Base-by-base conservation (phyloP, 116 monocot species). In the Cymodocea nodosa region DNA sequence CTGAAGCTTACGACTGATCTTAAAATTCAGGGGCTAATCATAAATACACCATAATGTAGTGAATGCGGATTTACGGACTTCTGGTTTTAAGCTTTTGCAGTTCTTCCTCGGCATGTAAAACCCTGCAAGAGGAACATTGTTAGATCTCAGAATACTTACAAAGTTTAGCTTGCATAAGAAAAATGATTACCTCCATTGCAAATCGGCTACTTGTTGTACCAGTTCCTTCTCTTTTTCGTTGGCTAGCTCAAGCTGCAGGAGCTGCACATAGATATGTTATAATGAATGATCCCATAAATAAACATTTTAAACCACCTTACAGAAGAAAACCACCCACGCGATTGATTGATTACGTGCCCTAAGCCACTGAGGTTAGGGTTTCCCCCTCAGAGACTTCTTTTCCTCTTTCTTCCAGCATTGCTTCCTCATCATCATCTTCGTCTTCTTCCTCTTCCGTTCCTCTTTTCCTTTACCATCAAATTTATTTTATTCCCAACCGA, bases 201-300 rank as follows among this genome's bases (percentile, higher is more conserved):
- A 30, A 8, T 80, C 84, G 4, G 65, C 62, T 30, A 77, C 22
- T 72, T 80, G 75, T 66, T 80, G 84, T 30, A 84, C 23, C 53
- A 84, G 66, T 51, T 80, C 77, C 39, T 80, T 84, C 60, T 84
- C 84, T 44, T 64, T 79, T 60, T 84, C 84, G 56, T 62, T 67
- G 49, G 66, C 62, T 30, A 51, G 50, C 39, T 84, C 84, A 67
- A 84, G 58, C 76, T 80, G 40, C 54, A 63, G 2, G 58, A 52
- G 25, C 23, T 25, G 17, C 4, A 9, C 1, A 50, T 52, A 20
- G 5, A 50, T 12, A 0, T 5, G 44, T 13, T 44, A 24, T 4
- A 22, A 15, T 6, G 37, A 64, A 22, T 50, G 13, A 22, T n/a
- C 22, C 23, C 13, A 11, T 19, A 40, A 50, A 18, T 23, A 20